Evolutionary conservation across 129 eudicot species (phyloP), one percentile per base, ranked within the genome.

Genomic region (Ambrosia artemisiifolia): DNA sequence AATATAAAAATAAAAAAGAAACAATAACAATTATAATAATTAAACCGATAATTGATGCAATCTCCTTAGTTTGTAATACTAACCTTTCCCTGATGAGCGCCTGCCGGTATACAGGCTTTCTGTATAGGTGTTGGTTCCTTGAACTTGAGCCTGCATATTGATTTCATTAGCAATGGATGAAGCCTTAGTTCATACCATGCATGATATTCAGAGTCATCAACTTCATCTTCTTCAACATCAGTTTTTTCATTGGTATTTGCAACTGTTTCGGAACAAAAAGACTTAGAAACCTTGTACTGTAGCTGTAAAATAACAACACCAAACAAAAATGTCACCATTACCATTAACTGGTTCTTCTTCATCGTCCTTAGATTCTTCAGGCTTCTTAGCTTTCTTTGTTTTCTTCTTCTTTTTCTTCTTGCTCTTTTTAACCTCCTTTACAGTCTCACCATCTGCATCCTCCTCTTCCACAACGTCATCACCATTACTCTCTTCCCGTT

Each of bases 41-140:
- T 34, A 20, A 10, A 40, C n/a, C 71, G 60, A 35, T 35, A 68
- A 17, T 10, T 19, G 73, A 43, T 28, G 40, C 57, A 48, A 10
- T 11, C 43, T 67, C 13, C 4, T 43, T 6, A 66, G 35, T 44
- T 30, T 8, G 43, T 47, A 28, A 65, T 30, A 40, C 77, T 35
- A 77, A 87, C 98, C 98, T 94, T 94, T 74, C 98, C 98, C 71
- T 94, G 96, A 81, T 94, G 97, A 75, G 98, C 98, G 69, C 83
- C 97, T 60, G 97, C 97, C 55, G 98, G 98, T 65, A 94, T 84
- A 66, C 98, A 94, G 74, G 93, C 93, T 83, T 83, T 94, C 56
- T 94, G 98, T 75, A 94, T 86, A 0, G 96, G 97, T 30, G 98
- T 94, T 65, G 98, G 98, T 78, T 85, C 91, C 71, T 82, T 94